Base-by-base conservation (phyloP, 176 grass and related monocot genomes). In the Cymbopogon citratus region DNA sequence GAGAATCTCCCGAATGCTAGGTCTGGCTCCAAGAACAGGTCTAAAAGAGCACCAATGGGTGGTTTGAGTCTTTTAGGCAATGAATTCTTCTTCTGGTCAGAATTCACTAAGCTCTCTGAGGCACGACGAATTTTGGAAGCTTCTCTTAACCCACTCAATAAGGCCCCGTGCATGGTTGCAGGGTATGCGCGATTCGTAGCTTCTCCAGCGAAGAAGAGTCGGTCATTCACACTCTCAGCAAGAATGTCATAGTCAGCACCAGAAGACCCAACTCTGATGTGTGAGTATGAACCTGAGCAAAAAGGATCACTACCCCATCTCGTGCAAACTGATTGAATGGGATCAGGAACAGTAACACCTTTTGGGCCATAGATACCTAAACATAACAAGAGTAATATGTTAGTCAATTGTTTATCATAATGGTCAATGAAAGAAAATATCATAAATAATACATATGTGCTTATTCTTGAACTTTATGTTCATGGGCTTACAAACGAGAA, bases 81-180 rank as follows among this genome's bases (percentile, higher is more conserved):
- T 4, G 69, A 56, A 16, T 79, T 85, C 88, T 87, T 94, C 69
- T 89, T 92, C 24, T 71, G 64, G 64, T 89, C 86, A 54, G 59
- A 76, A 84, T 68, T 77, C 16, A 25, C 36, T 34, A 73, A 80
- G 56, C 52, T 78, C 39, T 87, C 81, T 34, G 78, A 71, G 24
- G 88, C 90, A 35, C 82, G 71, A 25, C 82, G 74, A 33, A 98
- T 94, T 46, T 76, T 80, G 45, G 86, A 88, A 75, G 95, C 95
- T 81, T 98, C 95, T 69, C 92, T 94, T 48, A 98, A 77, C 66
- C 95, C 95, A 7, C 95, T 98, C 73, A 98, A 71, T 77, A 98
- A 93, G 66, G 95, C 95, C 48, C 95, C 95, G 66, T 98, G 95
- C 95, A 98, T 98, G 1, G 95, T 98, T 18, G 95, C 95, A 63